phyloP scores from a whole-genome alignment of 176 grass and related monocot species.

The Pharus latifolius region DNA sequence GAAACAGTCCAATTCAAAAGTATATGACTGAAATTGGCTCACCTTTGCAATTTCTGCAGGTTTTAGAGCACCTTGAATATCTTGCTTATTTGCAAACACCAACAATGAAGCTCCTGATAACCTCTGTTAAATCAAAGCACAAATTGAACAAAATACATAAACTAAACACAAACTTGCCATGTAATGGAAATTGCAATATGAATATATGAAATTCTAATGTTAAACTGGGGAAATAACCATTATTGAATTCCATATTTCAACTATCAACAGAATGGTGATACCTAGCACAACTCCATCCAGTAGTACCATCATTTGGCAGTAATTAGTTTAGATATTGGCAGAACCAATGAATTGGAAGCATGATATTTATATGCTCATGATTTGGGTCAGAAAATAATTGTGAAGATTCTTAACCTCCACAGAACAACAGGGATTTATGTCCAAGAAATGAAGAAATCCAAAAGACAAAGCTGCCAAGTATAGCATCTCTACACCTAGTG shows the following conservation, averaged over 20 bases:
- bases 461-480: neutral
- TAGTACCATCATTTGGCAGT: too few species aligned
- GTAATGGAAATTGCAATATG: neutral
- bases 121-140: slow-evolving; percentile 40
- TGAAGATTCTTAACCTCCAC: too few species aligned
- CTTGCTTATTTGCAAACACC: slow-evolving; percentile 98
- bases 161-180: neutral
- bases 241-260: neutral
- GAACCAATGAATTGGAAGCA: too few species aligned
- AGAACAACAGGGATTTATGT: too few species aligned
- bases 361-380: too few species aligned
- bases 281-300: neutral
- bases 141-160: neutral
- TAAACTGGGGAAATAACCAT: neutral
- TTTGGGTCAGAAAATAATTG: too few species aligned
- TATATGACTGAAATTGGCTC: slow-evolving; percentile 6
- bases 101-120: slow-evolving; percentile 77
- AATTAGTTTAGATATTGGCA: too few species aligned
- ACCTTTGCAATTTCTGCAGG: slow-evolving; percentile 88
- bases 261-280: neutral
- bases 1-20: neutral
- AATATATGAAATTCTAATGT: neutral
- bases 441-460: too few species aligned
- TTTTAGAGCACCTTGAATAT: slow-evolving; percentile 86
- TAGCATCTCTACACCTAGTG: neutral